A percentile compares a stretch with the other conserved stretches of the same genome.
phyloP scores from a whole-genome alignment of 1,284 basidiomycete genomes.

The Trametes polyzona region DNA sequence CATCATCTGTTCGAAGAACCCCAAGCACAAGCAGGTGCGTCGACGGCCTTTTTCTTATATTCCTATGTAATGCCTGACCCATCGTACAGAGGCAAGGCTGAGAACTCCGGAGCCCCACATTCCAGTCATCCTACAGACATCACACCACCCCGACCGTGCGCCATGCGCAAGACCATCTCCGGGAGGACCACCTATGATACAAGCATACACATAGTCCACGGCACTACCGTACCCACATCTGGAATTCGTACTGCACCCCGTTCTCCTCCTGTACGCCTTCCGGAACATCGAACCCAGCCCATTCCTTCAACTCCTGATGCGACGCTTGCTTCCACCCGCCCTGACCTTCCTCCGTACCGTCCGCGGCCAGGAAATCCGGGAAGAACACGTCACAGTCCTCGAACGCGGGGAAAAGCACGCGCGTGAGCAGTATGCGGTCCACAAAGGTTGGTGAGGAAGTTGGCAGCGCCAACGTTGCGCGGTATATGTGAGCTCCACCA shows the following conservation, averaged over 20 bases:
- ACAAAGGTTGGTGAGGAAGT: conserved; percentile 50
- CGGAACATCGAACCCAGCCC: conserved; percentile 82
- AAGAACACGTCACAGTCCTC: conserved; percentile 88
- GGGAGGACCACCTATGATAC: conserved; percentile 2
- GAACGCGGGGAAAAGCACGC: conserved; percentile 76
- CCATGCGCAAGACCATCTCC: neutral
- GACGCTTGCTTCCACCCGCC: conserved; percentile 59
- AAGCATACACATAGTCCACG: neutral
- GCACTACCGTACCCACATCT: conserved; percentile 80
- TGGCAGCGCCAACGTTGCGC: conserved; percentile 58
- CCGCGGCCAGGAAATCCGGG: conserved; percentile 60
- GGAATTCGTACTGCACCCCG: conserved; percentile 83
- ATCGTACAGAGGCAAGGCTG: conserved; percentile 64
- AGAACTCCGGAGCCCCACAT: neutral
- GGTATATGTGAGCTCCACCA: conserved; percentile 89
- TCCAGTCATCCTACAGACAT: neutral
- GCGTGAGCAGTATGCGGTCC: conserved; percentile 86
- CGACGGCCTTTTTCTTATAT: neutral
- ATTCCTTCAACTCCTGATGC: conserved; percentile 67
- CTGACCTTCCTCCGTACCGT: conserved; percentile 11
- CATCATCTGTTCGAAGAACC: conserved; percentile 92
- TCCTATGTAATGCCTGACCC: conserved; percentile 12
- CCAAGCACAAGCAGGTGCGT: conserved; percentile 97
- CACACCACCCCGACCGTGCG: neutral
- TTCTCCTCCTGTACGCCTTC: conserved; percentile 80